A percentile compares a stretch with the other conserved stretches of the same genome.
phyloP scores from a whole-genome alignment of 2,329 filamentous ascomycete species.

The Raffaelea ambrosiae region DNA sequence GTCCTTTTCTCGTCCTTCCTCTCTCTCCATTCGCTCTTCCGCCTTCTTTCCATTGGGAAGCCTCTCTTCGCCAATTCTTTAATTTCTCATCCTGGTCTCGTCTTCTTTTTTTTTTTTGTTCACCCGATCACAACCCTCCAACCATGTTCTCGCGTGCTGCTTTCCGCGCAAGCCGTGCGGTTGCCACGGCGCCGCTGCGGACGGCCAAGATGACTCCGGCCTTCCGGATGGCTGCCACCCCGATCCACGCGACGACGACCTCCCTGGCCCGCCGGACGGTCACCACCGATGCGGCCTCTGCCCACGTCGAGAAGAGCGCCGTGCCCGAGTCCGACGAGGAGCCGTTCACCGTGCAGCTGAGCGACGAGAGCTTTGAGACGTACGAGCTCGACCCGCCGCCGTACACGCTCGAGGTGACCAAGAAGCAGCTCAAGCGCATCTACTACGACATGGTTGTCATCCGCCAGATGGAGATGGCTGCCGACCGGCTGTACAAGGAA shows the following conservation, averaged over 20 bases:
- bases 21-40: no score
- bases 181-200: constrained; percentile 20
- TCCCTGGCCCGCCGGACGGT: constrained; percentile 59
- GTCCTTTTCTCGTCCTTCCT: constrained; percentile 1
- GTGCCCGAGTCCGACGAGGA: constrained; percentile 80
- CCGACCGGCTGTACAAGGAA: constrained; percentile 98
- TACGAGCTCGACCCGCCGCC: constrained; percentile 96
- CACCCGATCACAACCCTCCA: neutral
- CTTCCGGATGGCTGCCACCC: constrained; percentile 18
- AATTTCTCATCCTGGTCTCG: neutral
- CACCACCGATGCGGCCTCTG: constrained; percentile 90
- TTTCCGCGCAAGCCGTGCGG: constrained; percentile 53
- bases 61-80: neutral
- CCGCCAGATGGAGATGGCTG: constrained; percentile 99
- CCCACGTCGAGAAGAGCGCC: constrained; percentile 73
- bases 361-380: constrained; percentile 98
- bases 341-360: constrained; percentile 84
- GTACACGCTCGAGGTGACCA: constrained; percentile 88
- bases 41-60: neutral
- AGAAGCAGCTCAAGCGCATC: constrained; percentile 98
- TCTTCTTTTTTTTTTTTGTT: neutral
- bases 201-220: neutral
- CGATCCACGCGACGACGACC: constrained; percentile 23
- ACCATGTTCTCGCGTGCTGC: constrained; percentile 66
- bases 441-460: constrained; percentile 96